phyloP scores from a whole-genome alignment of 257 asterid genomes.

The Rubia yunnanensis region DNA sequence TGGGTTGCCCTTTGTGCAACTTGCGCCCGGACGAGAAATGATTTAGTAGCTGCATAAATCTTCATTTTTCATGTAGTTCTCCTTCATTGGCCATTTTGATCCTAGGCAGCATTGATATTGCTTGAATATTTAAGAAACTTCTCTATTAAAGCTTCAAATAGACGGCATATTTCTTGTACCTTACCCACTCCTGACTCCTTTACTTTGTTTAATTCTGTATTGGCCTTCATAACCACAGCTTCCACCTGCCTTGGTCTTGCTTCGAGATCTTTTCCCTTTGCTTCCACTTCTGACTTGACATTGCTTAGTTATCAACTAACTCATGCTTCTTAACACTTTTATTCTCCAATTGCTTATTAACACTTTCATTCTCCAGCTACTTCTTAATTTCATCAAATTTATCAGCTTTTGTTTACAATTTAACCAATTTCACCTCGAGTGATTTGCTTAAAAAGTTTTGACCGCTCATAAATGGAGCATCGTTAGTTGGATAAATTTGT shows the following conservation, averaged over 20 bases:
- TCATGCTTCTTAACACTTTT: slow-evolving; percentile 40
- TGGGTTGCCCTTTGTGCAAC: too few relatives aligned
- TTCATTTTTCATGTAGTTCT: not conserved
- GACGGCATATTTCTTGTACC: slow-evolving; percentile 35
- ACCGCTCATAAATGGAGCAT: too few relatives aligned
- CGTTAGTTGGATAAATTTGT: too few relatives aligned
- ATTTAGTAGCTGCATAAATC: too few relatives aligned
- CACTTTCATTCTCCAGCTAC: too few relatives aligned
- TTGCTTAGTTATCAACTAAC: slow-evolving; percentile 40
- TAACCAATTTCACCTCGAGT: slow-evolving; percentile 56
- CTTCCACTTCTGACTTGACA: slow-evolving; percentile 52
- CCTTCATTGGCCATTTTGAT: slow-evolving; percentile 14
- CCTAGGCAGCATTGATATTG: slow-evolving; percentile 29
- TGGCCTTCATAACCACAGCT: slow-evolving; percentile 55
- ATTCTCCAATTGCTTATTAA: slow-evolving; percentile 50
- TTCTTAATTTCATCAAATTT: slow-evolving; percentile 45
- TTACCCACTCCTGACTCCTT: slow-evolving; percentile 54
- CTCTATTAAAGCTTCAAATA: slow-evolving; percentile 50
- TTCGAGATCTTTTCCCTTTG: slow-evolving; percentile 43
- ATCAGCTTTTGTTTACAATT: slow-evolving; percentile 57
- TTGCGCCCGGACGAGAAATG: too few relatives aligned
- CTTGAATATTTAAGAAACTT: slow-evolving; percentile 52
- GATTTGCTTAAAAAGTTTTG: slow-evolving; percentile 56
- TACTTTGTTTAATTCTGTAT: slow-evolving; percentile 29
- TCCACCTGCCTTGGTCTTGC: slow-evolving; percentile 56